Evolutionary conservation across 257 asterid species (phyloP).

Genomic region (Pogostemon cablin): DNA sequence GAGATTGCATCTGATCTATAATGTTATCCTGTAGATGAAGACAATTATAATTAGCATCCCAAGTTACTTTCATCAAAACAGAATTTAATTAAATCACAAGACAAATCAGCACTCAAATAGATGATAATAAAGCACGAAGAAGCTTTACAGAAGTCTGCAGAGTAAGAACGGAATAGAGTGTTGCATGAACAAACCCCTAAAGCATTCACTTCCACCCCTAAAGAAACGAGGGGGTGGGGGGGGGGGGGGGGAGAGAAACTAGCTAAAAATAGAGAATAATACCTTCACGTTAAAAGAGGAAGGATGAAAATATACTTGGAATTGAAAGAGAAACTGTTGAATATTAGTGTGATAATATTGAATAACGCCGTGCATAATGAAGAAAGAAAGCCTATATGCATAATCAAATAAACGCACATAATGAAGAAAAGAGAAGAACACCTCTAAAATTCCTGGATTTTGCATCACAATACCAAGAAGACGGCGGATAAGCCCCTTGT

Average conservation of each 20-base stretch:
- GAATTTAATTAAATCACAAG: constrained; percentile 10
- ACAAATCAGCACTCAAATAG: constrained; percentile 3
- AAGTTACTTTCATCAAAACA: background rate
- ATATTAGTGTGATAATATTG: too few relatives aligned
- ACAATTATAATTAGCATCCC: constrained; percentile 14
- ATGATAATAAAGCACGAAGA: constrained; percentile 19
- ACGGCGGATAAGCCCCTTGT: constrained; percentile 83
- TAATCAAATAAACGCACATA: constrained; percentile 14
- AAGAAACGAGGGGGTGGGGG: too few relatives aligned
- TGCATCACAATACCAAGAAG: constrained; percentile 85
- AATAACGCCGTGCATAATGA: too few relatives aligned
- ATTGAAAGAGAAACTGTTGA: background rate
- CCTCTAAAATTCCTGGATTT: constrained; percentile 93
- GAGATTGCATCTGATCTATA: constrained; percentile 60
- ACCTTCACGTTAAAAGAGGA: background rate
- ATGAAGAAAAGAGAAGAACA: constrained; percentile 33
- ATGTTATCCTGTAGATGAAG: constrained; percentile 63
- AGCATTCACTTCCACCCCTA: constrained; percentile 1
- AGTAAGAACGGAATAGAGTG: background rate
- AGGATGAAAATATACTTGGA: background rate
- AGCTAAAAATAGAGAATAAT: background rate
- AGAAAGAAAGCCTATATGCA: background rate
- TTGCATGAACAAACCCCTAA: background rate
- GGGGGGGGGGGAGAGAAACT: too few relatives aligned
- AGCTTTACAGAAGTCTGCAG: constrained; percentile 11